phyloP scores from a whole-genome alignment of 768 basidiomycete species.

The Amanita polypyramis region DNA sequence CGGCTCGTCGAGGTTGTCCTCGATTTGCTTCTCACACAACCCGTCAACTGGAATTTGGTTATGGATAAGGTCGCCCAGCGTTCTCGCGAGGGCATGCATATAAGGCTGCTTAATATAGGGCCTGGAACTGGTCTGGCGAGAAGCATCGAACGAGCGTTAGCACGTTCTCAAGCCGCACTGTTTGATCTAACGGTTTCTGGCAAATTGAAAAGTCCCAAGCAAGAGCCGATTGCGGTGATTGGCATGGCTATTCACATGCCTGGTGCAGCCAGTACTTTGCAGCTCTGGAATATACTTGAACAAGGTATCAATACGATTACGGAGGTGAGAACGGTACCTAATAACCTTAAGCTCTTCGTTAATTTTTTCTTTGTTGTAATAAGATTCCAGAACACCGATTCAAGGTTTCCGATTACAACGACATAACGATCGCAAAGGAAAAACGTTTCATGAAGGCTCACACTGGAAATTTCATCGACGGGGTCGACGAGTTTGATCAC shows the following conservation, averaged over 20 bases:
- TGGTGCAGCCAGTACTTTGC: conserved; percentile 35
- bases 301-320: conserved; percentile 44
- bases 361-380: conserved; percentile 7
- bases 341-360: background rate
- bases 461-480: conserved; percentile 55
- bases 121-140: conserved; percentile 32
- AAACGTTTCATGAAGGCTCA: conserved; percentile 38
- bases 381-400: conserved; percentile 61
- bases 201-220: conserved; percentile 17
- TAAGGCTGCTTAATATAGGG: conserved; percentile 40
- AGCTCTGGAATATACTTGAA: conserved; percentile 53
- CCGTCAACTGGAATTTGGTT: conserved; percentile 43
- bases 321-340: conserved; percentile 30
- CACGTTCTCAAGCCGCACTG: conserved; percentile 10
- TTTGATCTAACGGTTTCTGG: conserved; percentile 18
- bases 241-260: conserved; percentile 60
- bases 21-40: conserved; percentile 38
- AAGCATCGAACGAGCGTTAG: conserved; percentile 25
- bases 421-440: conserved; percentile 12
- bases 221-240: conserved; percentile 55
- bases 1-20: conserved; percentile 33
- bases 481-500: conserved; percentile 53
- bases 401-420: conserved; percentile 28
- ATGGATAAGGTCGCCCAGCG: conserved; percentile 18
- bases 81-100: conserved; percentile 13